phyloP scores from a whole-genome alignment of 352 stramenopile genomes.

The Globisporangium apiculatum region DNA sequence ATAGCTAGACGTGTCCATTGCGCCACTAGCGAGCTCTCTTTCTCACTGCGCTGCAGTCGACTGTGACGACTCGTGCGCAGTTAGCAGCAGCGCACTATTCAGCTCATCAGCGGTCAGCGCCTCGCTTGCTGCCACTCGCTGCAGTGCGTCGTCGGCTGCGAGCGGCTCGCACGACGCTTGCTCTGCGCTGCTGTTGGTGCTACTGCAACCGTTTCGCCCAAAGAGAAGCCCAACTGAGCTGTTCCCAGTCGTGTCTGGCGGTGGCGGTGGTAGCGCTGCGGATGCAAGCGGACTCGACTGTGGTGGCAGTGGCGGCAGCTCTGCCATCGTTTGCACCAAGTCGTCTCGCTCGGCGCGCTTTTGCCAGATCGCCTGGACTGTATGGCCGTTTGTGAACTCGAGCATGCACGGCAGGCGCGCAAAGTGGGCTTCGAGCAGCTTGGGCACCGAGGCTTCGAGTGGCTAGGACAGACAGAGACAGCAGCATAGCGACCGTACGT shows the following conservation, averaged over 20 bases:
- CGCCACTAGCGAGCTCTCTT: no score
- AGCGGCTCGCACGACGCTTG: not conserved
- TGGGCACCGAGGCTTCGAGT: constrained; percentile 53
- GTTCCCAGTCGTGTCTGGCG: not conserved
- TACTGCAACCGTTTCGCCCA: not conserved
- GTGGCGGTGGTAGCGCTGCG: not conserved
- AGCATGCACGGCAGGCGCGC: constrained; percentile 54
- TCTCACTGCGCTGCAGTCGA: no score
- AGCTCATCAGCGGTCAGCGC: not conserved
- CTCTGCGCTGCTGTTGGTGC: not conserved
- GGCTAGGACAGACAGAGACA: constrained; percentile 20
- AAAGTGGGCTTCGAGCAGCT: constrained; percentile 57
- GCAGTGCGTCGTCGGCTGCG: not conserved
- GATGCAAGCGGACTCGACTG: not conserved
- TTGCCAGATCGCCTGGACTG: constrained; percentile 59
- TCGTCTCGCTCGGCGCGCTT: constrained; percentile 45
- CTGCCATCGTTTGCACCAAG: not conserved
- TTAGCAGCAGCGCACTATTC: not conserved
- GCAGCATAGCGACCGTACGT: not conserved
- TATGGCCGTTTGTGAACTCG: constrained; percentile 53
- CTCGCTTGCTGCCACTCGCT: not conserved
- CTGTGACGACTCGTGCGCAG: no score
- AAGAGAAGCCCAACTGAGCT: not conserved
- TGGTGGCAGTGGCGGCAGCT: constrained; percentile 3
- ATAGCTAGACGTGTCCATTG: no score